Evolutionary conservation across 2,329 filamentous ascomycete genomes (phyloP), one percentile per base, ranked within the genome.

Genomic region (Parastagonospora nodorum): DNA sequence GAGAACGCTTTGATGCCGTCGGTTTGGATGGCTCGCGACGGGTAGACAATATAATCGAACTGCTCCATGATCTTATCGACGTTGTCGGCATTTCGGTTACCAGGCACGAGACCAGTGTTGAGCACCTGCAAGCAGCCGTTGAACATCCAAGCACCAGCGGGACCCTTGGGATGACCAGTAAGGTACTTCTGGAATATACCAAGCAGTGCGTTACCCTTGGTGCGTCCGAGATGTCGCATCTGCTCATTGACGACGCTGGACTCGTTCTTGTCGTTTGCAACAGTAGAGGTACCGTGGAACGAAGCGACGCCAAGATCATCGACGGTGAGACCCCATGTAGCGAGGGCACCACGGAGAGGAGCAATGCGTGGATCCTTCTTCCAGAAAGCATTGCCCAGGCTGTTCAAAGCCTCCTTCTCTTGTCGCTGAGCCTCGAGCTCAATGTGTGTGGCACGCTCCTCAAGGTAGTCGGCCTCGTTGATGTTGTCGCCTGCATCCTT

Each of bases 171-270:
- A 75, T 99, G 94, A 76, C 94, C 94, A 47, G 95, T 99, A 55
- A 99, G 87, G 76, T 95, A 97, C 79, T 99, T 99, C 79, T 99
- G 94, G 89, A 97, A 99, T 74, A 99, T 92, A 80, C 92, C 94
- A 60, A 97, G 78, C 11, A 99, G 82, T 29, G 94, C 92, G 70
- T 99, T 99, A 69, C 95, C 94, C 86, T 97, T 97, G 77, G 88
- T 88, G 66, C 94, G 90, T 61, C 94, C 94, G 45, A 99, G 87
- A 73, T 99, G 95, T 65, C 88, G 87, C 76, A 99, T 86, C 78
- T 99, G 95, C 75, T 97, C 87, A 82, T 93, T 97, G 66, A 99
- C 89, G 69, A 97, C 94, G 46, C 92, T 92, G 14, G 94, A 97
- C 76, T 99, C 94, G 77, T 99, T 99, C 87, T 97, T 97, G 82